Evolutionary conservation across 306 rosid genomes (phyloP), one percentile per base, ranked within the genome.

Genomic region (Myrica gale): DNA sequence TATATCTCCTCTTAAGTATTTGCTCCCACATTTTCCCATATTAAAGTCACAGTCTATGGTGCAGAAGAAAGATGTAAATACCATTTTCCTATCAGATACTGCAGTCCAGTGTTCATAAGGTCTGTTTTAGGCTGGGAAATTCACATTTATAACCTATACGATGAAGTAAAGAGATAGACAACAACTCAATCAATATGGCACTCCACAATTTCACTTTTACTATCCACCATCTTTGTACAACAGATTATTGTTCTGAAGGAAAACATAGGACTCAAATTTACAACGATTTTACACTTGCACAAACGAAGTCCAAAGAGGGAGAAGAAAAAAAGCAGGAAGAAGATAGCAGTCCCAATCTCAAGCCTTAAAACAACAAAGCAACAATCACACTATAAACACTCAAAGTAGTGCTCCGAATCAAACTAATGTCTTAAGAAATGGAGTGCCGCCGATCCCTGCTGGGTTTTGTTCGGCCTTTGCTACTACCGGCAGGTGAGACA

Each of bases 381-480:
- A 78, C 63, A 45, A 68, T 23, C 60, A 60, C 55, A 68, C 42
- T 69, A 61, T 17, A 76, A 20, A 43, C 66, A 23, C 46, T 48
- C 48, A 16, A 6, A 6, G 19, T 9, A 53, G 32, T 62, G 65
- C 71, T 54, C 65, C 52, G 75, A 23, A 71, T 69, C 69, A 19
- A 72, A 76, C 42, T 72, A 54, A 61, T 15, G 82, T 32, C 74
- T 92, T 83, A 96, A 23, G 99, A 96, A 48, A 92, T 82, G 7
- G 99, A 96, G 77, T 96, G 98, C 51, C 99, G 92, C 68, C 98
- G 85, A 56, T 89, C 82, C 84, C 86, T 96, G 82, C 78, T 77
- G 13, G 94, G 88, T 77, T 81, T 90, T 21, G 84, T 73, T 19
- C 79, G 84, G 57, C 81, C 84, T 88, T 85, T 96, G 55, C 83